Conservation (phyloP, 768 basidiomycete genomes). For the Mycena indigotica region DNA sequence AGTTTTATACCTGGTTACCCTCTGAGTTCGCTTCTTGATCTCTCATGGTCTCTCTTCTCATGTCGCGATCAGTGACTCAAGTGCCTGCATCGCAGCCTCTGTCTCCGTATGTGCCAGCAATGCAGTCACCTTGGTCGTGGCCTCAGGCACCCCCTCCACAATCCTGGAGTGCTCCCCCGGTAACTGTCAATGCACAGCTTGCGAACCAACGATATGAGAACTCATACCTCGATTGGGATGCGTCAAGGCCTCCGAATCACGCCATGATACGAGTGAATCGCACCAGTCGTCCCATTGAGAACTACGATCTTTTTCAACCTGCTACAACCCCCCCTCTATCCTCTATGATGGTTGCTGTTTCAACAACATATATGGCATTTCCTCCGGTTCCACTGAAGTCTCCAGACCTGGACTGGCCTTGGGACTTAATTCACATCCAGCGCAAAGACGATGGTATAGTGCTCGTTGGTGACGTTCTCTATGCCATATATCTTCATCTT, state of each 20-base stretch:
- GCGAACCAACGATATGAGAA: background rate
- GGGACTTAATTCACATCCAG: constrained; percentile 4
- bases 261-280: background rate
- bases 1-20: background rate
- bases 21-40: background rate
- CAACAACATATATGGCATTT: background rate
- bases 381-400: background rate
- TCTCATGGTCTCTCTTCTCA: background rate
- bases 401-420: background rate
- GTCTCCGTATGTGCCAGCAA: background rate
- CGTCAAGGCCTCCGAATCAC: background rate
- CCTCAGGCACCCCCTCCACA: background rate
- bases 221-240: constrained; percentile 4
- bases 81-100: background rate
- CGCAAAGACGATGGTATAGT: background rate
- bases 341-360: background rate
- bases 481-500: constrained; percentile 3
- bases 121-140: background rate
- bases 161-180: background rate
- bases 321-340: background rate
- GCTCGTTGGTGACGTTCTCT: constrained; percentile 5
- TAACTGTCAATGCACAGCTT: background rate
- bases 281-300: background rate
- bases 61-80: background rate
- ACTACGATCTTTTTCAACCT: background rate